Base-by-base conservation (phyloP, 352 stramenopile species). In the Phytophthora citricola region DNA sequence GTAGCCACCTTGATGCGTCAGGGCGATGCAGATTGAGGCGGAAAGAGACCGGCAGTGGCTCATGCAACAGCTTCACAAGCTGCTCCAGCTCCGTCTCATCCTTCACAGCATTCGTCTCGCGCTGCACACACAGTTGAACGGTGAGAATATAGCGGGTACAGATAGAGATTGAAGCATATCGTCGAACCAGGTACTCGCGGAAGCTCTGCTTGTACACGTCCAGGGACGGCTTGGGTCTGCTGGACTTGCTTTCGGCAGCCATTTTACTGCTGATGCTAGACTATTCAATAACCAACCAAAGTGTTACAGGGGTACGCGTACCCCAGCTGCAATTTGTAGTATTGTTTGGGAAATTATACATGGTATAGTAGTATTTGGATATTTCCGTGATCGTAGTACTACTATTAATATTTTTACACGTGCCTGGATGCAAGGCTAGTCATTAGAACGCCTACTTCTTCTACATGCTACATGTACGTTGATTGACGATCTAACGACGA, bases 131-230 rank as follows among this genome's bases (percentile, higher is more conserved):
- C 34, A 51, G 1, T n/a, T 38, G 58, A 15, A 58, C 17, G 43
- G 7, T 24, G 12, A 32, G 12, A 5, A 53, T 63, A 27, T 4
- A 41, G 44, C 20, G 14, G 3, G 9, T 15, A 36, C 31, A 9
- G 31, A 24, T 36, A n/a, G 3, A 48, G 26, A 20, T 3, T 15
- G 17, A 3, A 32, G 4, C 20, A 9, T 36, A 9, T 12, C 11
- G 11, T 36, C 49, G 49, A 58, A 83, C 70, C 66, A 85, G 43
- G 40, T 80, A 95, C 69, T 95, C 87, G 66, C 81, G 83, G 75
- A 95, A 94, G 64, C 83, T 92, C 58, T 89, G 78, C 71, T 94
- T 93, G 80, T 83, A 94, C 40, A 91, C 71, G 57, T 87, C 85
- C 12, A 93, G 71, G 20, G 83, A 72, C 39, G 81, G 69, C 66